Base-by-base conservation (phyloP, 2,329 filamentous ascomycete species). In the Beauveria brongniartii region DNA sequence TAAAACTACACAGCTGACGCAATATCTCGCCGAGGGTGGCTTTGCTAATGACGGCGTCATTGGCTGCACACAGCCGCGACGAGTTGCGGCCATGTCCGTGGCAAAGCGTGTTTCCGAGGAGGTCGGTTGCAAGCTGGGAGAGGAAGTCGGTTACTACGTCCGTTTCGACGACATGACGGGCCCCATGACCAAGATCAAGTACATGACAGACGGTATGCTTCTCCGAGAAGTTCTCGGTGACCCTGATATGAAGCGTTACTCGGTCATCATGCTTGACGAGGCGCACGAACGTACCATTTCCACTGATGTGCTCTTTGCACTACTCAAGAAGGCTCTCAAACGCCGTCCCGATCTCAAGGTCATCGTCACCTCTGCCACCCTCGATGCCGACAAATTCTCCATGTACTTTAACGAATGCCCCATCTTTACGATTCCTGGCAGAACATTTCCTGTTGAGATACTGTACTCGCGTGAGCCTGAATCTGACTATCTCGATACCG, bases 161-260 rank as follows among this genome's bases (percentile, higher is more conserved):
- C 91, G 94, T 72, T 99, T 99, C 71, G 94, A 99, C 70, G 94
- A 99, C 75, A 90, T 88, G 71, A 97, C 93, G 0, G 90, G 88
- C 65, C 86, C 91, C 2, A 82, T 87, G 20, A 99, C 94, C 1
- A 91, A 88, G 70, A 96, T 99, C 78, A 99, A 99, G 78, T 99
- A 99, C 77, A 97, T 99, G 93, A 99, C 94, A 18, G 94, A 99
- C 69, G 94, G 94, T 74, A 97, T 97, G 90, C 83, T 99, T 72
- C 87, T 97, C 76, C 85, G 94, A 78, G 94, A 99, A 76, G 92
- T 97, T 71, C 81, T 99, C 56, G 82, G 97, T 66, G 94, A 99
- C 71, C 90, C 92, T 0, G 89, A 96, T 68, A 77, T 99, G 66
- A 89, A 83, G 69, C 86, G 90, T 65, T 99, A 99, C 71, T 96